Evolutionary conservation across 2,329 filamentous ascomycete genomes (phyloP), one percentile per base, ranked within the genome.

Genomic region (Paecilomyces formosus): DNA sequence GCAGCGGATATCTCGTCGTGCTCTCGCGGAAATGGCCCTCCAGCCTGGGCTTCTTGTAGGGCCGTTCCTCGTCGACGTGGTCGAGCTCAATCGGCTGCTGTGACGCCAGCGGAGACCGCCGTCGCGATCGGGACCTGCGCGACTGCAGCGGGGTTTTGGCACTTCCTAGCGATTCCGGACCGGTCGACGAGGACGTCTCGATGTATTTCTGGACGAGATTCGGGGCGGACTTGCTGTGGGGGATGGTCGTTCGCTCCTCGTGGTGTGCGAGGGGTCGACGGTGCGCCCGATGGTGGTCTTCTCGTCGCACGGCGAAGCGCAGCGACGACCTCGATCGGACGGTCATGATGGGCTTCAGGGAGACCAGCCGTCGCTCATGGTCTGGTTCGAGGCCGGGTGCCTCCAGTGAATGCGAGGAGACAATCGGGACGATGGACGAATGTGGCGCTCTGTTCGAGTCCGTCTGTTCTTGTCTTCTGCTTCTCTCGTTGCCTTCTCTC

Each of bases 281-380:
- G n/a, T n/a, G n/a, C n/a, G n/a, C n/a, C n/a, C 57, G 63, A 53
- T 59, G 62, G 59, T 55, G 63, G 60, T 68, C 62, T 57, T 65
- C 65, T 62, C 63, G 69, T 72, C 69, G 70, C 67, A 70, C 62
- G 58, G 68, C 65, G 63, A 66, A 68, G 60, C 70, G 70, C 61
- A 71, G 64, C 49, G 69, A 69, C 4, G 70, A 62, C 63, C 67
- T 68, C 64, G 70, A 70, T 64, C 69, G 67, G 61, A 70, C 63
- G 57, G 69, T 67, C 72, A 74, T 74, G 61, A 45, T 45, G 39
- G 39, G 39, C 39, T 18, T 45, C 18, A 45, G 18, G 39, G 54
- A 50, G 57, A 54, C 39, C 39, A 45, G 39, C 39, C 39, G 39
- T 45, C n/a, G 39, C 39, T 45, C 39, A 45, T 45, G 39, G 39